phyloP scores from a whole-genome alignment of 1,284 basidiomycete species.

The Pisolithus thermaeus region DNA sequence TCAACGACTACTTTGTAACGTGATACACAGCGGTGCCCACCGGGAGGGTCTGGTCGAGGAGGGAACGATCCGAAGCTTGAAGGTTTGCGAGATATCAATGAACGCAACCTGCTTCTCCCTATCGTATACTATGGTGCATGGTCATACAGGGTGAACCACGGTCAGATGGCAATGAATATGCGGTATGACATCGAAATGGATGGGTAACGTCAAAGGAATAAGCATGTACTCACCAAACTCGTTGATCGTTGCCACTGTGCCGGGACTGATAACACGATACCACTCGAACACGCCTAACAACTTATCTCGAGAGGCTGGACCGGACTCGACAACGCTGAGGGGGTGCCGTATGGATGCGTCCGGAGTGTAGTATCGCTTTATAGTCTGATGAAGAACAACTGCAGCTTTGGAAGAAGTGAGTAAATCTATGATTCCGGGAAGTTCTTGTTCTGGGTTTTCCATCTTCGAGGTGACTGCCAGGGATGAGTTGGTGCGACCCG shows the following conservation, averaged over 20 bases:
- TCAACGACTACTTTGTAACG: background rate
- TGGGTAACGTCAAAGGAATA: no score
- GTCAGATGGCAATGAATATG: background rate
- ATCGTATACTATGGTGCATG: conserved; percentile 1
- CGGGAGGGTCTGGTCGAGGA: conserved; percentile 1
- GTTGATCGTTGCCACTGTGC: background rate
- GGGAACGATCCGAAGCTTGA: background rate
- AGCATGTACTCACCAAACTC: background rate
- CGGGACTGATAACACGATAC: conserved; percentile 8
- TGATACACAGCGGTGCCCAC: background rate
- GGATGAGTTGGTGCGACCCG: no score
- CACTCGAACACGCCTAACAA: conserved; percentile 8
- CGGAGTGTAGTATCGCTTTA: conserved; percentile 3
- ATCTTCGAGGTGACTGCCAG: background rate
- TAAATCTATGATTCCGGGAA: background rate
- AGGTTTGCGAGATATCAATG: conserved; percentile 1
- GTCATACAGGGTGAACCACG: no score
- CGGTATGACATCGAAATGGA: no score
- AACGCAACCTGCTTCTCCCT: background rate
- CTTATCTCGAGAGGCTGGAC: conserved; percentile 1
- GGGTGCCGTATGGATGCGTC: conserved; percentile 10
- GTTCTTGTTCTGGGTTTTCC: conserved; percentile 2
- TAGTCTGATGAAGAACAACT: background rate
- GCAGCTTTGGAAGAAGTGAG: conserved; percentile 1
- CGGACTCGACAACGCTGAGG: background rate